These are phyloP conservation scores for Glycine soja DNA, from an alignment of 306 rosid species.

Conservation along the genomic window DNA sequence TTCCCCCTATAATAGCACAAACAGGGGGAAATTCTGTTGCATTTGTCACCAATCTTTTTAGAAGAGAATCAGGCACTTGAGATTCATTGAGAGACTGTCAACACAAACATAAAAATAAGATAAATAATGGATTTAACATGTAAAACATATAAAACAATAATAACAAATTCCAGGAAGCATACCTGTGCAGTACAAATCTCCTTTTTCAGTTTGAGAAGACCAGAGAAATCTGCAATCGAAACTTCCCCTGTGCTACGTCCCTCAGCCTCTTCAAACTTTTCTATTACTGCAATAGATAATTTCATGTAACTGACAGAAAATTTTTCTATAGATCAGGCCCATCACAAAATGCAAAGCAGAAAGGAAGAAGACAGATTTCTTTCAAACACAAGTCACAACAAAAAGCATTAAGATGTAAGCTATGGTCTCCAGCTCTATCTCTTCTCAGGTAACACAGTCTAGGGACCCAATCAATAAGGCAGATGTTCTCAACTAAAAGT, in stretches of 20 bases:
- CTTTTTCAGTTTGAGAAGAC: conserved; percentile 71
- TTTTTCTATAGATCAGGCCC: not conserved
- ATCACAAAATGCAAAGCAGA: not conserved
- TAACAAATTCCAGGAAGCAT: conserved; percentile 35
- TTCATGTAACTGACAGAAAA: not conserved
- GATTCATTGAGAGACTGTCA: conserved; percentile 79
- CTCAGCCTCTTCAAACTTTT: conserved; percentile 81
- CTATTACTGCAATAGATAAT: conserved; percentile 65
- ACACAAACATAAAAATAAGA: conserved; percentile 34
- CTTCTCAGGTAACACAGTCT: not conserved
- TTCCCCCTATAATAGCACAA: conserved; percentile 90
- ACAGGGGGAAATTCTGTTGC: conserved; percentile 88
- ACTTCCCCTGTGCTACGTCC: conserved; percentile 71
- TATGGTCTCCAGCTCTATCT: not conserved
- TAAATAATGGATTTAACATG: not conserved
- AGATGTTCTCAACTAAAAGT: not conserved
- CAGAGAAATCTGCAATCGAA: conserved; percentile 71
- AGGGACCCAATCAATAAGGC: not conserved
- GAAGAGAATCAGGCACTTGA: conserved; percentile 69
- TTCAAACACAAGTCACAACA: not conserved
- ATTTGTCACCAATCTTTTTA: conserved; percentile 73
- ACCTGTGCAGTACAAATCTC: conserved; percentile 83
- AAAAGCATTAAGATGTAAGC: not conserved
- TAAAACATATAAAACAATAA: not conserved
- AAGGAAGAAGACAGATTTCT: not conserved